A percentile compares a stretch with the other conserved stretches of the same genome.
Conservation (phyloP, 108 stramenopile genomes). For the Phaeodactylum tricornutum region DNA sequence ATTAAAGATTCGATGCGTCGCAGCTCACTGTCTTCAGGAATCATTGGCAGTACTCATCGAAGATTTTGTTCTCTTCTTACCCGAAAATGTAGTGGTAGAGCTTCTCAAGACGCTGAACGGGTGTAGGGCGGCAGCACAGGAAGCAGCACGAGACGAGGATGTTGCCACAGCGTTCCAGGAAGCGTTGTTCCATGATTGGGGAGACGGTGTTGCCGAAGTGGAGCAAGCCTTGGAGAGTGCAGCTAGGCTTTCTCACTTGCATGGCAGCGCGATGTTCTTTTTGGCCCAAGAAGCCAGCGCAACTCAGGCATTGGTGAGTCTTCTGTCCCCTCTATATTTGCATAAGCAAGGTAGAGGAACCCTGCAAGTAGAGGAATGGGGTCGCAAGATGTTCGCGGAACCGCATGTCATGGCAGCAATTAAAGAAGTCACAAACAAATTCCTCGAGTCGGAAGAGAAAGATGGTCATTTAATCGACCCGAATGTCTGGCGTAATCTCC, state of each 20-base stretch:
- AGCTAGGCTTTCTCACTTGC: constrained; percentile 40
- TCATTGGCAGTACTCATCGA: constrained; percentile 27
- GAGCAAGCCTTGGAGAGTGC: constrained; percentile 46
- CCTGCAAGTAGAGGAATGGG: constrained; percentile 25
- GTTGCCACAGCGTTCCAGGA: constrained; percentile 72
- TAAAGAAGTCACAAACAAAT: constrained; percentile 49
- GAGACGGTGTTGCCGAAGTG: constrained; percentile 59
- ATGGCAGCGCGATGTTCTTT: constrained; percentile 80
- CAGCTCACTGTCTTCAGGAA: constrained; percentile 64
- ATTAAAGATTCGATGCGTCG: constrained; percentile 59
- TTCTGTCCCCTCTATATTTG: constrained; percentile 55
- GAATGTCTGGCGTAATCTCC: constrained; percentile 66
- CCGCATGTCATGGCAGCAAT: constrained; percentile 46
- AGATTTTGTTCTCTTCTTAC: constrained; percentile 18
- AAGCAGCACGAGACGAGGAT: constrained; percentile 43
- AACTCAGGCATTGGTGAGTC: constrained; percentile 41
- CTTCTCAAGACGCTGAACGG: constrained; percentile 36
- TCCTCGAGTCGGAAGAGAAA: constrained; percentile 53
- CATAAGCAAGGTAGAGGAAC: constrained; percentile 9
- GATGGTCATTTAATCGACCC: constrained; percentile 59
- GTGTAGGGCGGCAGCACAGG: constrained; percentile 41
- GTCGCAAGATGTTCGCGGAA: constrained; percentile 45
- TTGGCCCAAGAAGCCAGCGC: constrained; percentile 82
- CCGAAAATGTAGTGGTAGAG: constrained; percentile 23
- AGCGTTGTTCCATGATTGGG: constrained; percentile 65